Base-by-base conservation (phyloP, 116 monocot species). In the Zostera marina region DNA sequence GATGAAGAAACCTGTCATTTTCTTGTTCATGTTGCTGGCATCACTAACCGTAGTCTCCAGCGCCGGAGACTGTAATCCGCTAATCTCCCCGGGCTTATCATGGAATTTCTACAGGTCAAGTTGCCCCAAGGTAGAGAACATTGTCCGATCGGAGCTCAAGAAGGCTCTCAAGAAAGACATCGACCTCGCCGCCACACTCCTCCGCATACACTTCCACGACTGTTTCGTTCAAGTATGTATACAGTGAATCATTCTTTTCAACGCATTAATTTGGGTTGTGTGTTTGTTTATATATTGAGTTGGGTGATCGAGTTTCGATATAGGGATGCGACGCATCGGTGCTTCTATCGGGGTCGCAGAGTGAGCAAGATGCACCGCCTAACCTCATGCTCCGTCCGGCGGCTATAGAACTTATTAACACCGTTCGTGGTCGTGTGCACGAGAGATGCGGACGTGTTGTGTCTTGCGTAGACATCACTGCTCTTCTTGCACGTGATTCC, bases 151-250 rank as follows among this genome's bases (percentile, higher is more conserved):
- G 9, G 42, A 65, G 51, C 64, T 79, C 11, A 15, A 40, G 62
- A 19, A 42, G 2, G 61, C 64, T 38, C 46, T 79, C 47, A 9
- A 60, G 17, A 66, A 44, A 10, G 47, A 80, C 66, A 46, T 63
- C 41, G 63, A 52, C 52, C 52, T 63, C 52, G 63, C 63, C 22
- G 63, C 63, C 0, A 52, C 74, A 11, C 47, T 82, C 41, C 69
- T 82, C 21, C 67, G 82, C 25, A 65, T 82, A 46, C 71, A 74
- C 62, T 82, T 78, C 68, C 82, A 82, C 40, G 82, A 82, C 52
- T 82, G 82, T 74, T 82, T 82, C 52, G 82, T 82, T 15, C 67
- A 74, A 68, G 78, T 82, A 44, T 11, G 26, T 9, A 12, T 17
- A 14, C n/a, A n/a, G n/a, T n/a, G n/a, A n/a, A 19, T 45, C 44